Conservation (phyloP, 352 stramenopile species). For the Phytophthora meadii region DNA sequence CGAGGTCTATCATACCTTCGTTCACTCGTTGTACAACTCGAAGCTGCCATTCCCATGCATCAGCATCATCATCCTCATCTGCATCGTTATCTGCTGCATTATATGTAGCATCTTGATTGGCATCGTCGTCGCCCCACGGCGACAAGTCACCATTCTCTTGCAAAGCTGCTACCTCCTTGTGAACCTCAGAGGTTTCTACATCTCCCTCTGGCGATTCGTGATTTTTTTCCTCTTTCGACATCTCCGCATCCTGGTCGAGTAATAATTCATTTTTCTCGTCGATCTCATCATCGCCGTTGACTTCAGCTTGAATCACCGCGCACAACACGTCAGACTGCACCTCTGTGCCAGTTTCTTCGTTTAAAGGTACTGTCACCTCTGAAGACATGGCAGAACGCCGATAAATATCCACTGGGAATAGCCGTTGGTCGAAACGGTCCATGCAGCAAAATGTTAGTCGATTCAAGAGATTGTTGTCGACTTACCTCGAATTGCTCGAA, state of each 20-base stretch:
- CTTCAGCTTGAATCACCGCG: neutral
- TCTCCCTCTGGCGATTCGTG: neutral
- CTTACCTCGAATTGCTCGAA: neutral
- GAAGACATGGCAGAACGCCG: conserved; percentile 11
- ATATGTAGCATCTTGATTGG: conserved; percentile 5
- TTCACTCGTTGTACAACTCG: conserved; percentile 61
- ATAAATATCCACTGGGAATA: conserved; percentile 11
- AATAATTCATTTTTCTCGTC: neutral
- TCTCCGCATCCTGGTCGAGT: neutral
- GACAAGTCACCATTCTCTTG: conserved; percentile 10
- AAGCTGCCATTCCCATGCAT: conserved; percentile 52
- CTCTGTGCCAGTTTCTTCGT: conserved; percentile 3
- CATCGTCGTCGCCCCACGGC: conserved; percentile 18
- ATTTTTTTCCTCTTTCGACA: no score
- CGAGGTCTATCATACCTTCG: conserved; percentile 41
- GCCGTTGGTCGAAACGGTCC: conserved; percentile 24
- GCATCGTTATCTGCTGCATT: conserved; percentile 9
- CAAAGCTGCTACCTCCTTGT: conserved; percentile 1
- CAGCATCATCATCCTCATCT: conserved; percentile 21
- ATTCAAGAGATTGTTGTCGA: neutral
- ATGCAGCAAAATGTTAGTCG: conserved; percentile 11
- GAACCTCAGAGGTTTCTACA: neutral
- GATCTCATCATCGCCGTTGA: neutral
- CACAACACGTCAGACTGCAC: neutral
- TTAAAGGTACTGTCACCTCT: conserved; percentile 5